These are phyloP conservation scores for Haplographium delicatum DNA, from an alignment of 495 filamentous ascomycete species.

Conservation along the genomic window DNA sequence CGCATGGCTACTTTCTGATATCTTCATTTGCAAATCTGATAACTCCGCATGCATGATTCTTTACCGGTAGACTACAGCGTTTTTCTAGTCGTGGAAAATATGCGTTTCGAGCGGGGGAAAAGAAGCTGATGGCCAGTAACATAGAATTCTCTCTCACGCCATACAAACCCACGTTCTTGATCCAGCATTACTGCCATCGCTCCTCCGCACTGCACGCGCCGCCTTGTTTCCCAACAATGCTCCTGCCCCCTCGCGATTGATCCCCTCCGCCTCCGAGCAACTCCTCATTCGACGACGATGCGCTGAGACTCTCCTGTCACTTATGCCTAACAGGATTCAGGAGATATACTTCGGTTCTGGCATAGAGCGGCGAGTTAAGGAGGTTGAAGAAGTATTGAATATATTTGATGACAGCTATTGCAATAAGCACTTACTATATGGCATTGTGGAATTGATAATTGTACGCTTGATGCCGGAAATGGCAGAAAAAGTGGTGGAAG, in stretches of 20 bases:
- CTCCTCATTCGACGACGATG: constrained; percentile 45
- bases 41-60: constrained; percentile 7
- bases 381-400: constrained; percentile 50
- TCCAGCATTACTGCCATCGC: constrained; percentile 62
- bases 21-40: neutral
- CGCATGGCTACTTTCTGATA: neutral
- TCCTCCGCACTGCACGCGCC: constrained; percentile 66
- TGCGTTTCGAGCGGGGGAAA: no score
- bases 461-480: constrained; percentile 80
- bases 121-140: constrained; percentile 30
- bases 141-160: constrained; percentile 69
- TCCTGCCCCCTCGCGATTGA: constrained; percentile 39
- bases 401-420: constrained; percentile 75
- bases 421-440: constrained; percentile 84
- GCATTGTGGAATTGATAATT: constrained; percentile 70
- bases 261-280: constrained; percentile 42
- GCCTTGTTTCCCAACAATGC: constrained; percentile 78
- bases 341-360: constrained; percentile 43
- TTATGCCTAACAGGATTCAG: constrained; percentile 42
- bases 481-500: constrained; percentile 61
- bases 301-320: constrained; percentile 46
- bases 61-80: neutral
- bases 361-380: constrained; percentile 15
- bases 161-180: constrained; percentile 60
- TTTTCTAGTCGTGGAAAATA: neutral